phyloP scores from a whole-genome alignment of 176 grass and related monocot species.

The Rhynchospora tenuis region DNA sequence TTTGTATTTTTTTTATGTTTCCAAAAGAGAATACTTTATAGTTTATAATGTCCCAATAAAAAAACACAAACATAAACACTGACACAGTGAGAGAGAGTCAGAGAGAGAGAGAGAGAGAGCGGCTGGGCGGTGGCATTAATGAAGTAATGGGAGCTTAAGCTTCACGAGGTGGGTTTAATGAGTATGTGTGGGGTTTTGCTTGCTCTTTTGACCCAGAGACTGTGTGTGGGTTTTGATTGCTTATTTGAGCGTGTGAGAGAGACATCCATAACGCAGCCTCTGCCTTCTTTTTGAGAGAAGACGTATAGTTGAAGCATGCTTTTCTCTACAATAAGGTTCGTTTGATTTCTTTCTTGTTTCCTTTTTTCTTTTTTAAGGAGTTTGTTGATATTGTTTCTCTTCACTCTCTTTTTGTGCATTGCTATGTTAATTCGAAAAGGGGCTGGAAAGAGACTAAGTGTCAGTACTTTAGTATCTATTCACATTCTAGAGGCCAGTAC shows the following conservation, averaged over 20 bases:
- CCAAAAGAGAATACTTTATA: too few relatives aligned
- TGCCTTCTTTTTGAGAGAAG: neutral
- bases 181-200: neutral
- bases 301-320: neutral
- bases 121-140: neutral
- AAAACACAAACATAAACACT: neutral
- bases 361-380: neutral
- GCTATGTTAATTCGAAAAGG: neutral
- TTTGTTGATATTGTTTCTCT: neutral
- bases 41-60: too few relatives aligned
- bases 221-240: neutral
- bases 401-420: neutral
- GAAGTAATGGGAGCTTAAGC: conserved; percentile 14
- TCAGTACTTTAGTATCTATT: neutral
- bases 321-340: conserved; percentile 1
- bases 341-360: neutral
- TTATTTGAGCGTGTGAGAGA: neutral
- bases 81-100: neutral
- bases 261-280: neutral
- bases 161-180: conserved; percentile 6
- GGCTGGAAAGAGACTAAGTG: neutral
- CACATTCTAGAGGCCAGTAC: neutral
- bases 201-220: too few relatives aligned
- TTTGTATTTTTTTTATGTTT: too few relatives aligned
- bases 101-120: neutral